Percentiles rank a stretch among this genome's conserved stretches.
phyloP scores from a whole-genome alignment of 2,329 filamentous ascomycete genomes.

The Sclerotiophoma versabilis region DNA sequence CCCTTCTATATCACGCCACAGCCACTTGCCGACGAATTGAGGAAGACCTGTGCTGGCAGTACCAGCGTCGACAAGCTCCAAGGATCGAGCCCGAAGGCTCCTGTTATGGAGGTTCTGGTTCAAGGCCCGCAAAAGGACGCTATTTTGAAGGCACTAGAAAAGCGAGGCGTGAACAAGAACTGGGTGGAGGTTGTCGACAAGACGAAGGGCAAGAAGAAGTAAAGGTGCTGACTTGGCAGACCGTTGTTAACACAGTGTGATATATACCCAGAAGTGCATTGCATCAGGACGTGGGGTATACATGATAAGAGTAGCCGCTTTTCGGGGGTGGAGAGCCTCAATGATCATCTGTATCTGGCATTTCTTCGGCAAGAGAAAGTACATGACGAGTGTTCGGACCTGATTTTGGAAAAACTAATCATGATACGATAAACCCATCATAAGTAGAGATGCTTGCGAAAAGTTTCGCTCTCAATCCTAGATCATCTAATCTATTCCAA shows the following conservation, averaged over 20 bases:
- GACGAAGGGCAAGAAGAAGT: slow-evolving; percentile 68
- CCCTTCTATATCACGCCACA: slow-evolving; percentile 67
- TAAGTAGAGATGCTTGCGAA: slow-evolving; percentile 10
- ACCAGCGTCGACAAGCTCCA: slow-evolving; percentile 68
- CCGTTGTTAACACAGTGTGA: not conserved
- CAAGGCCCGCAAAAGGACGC: slow-evolving; percentile 71
- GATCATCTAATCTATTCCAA: not conserved
- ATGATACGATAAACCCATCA: not conserved
- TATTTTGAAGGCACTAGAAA: slow-evolving; percentile 65
- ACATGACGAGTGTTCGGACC: not conserved
- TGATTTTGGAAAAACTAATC: not conserved
- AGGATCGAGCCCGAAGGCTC: slow-evolving; percentile 66
- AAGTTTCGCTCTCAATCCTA: not conserved
- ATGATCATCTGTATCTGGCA: not conserved
- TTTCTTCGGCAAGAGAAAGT: not conserved
- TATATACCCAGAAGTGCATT: slow-evolving; percentile 7
- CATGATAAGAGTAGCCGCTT: not conserved
- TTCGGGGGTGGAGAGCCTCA: too few relatives aligned
- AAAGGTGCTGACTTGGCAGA: not conserved
- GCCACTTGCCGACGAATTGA: slow-evolving; percentile 68
- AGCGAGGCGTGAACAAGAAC: slow-evolving; percentile 63
- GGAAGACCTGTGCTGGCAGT: slow-evolving; percentile 72
- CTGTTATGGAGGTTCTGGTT: slow-evolving; percentile 71
- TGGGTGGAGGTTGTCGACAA: slow-evolving; percentile 73
- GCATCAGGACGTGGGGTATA: not conserved